Conservation (phyloP, 331 rosid genomes). For the Saraca asoca region DNA sequence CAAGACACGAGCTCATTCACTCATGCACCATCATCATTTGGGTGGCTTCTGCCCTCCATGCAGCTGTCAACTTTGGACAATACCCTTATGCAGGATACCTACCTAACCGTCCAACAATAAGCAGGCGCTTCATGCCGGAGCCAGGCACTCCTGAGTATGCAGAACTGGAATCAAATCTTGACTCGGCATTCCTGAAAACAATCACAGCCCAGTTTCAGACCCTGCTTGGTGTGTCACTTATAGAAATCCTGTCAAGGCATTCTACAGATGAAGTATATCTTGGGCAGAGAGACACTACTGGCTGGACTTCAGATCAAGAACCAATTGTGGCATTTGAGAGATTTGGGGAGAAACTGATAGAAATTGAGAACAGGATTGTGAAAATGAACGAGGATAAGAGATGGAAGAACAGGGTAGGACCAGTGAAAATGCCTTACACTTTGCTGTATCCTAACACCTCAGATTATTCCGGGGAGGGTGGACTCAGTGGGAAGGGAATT, state of each 20-base stretch:
- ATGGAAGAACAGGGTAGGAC: conserved; percentile 79
- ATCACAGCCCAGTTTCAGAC: conserved; percentile 91
- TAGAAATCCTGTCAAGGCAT: conserved; percentile 82
- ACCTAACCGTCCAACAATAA: conserved; percentile 91
- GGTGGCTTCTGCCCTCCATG: conserved; percentile 95
- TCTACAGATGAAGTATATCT: conserved; percentile 85
- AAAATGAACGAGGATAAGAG: conserved; percentile 56
- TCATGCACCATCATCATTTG: conserved; percentile 82
- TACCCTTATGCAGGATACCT: conserved; percentile 92
- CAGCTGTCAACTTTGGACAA: conserved; percentile 94
- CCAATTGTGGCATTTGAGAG: conserved; percentile 60
- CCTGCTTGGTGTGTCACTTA: conserved; percentile 77
- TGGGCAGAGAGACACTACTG: conserved; percentile 65
- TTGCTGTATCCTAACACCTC: conserved; percentile 85
- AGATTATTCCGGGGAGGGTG: conserved; percentile 57
- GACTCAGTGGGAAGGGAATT: conserved; percentile 91
- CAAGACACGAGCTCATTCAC: conserved; percentile 55
- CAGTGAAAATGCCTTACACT: conserved; percentile 72
- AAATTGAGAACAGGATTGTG: conserved; percentile 61
- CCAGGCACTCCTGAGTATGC: conserved; percentile 69
- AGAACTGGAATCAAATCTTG: conserved; percentile 72
- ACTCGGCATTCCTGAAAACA: conserved; percentile 73
- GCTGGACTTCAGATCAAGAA: conserved; percentile 69
- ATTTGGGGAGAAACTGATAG: conserved; percentile 50
- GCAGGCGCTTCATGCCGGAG: conserved; percentile 97